These are phyloP conservation scores for Emergomyces orientalis DNA, from an alignment of 2,329 filamentous ascomycete genomes.

Conservation along the genomic window DNA sequence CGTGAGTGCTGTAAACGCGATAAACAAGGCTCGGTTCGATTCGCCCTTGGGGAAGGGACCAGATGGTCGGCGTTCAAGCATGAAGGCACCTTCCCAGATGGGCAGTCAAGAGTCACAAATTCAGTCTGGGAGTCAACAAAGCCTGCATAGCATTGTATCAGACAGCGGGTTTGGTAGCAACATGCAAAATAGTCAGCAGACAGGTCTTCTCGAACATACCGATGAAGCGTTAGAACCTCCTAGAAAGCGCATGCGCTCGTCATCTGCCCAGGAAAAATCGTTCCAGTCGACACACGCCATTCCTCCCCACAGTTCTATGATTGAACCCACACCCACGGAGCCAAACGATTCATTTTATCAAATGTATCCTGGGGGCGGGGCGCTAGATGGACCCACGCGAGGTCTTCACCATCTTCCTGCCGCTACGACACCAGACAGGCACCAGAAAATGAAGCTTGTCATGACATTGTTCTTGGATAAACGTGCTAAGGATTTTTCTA, in stretches of 20 bases:
- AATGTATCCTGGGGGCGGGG: conserved; percentile 18
- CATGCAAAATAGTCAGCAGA: conserved; percentile 49
- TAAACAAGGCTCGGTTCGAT: conserved; percentile 91
- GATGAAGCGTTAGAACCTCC: conserved; percentile 49
- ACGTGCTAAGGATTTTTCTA: conserved; percentile 58
- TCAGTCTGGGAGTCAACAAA: conserved; percentile 70
- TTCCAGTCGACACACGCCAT: conserved; percentile 27
- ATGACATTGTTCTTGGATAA: conserved; percentile 76
- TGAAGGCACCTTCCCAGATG: conserved; percentile 59
- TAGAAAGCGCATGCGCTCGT: conserved; percentile 61
- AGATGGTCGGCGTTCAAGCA: conserved; percentile 57
- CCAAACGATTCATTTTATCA: conserved; percentile 41
- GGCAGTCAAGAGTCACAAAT: conserved; percentile 53
- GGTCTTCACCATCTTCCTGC: conserved; percentile 40
- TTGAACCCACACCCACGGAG: conserved; percentile 37
- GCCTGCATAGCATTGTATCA: conserved; percentile 56
- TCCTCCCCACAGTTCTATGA: conserved; percentile 29
- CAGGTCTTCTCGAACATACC: conserved; percentile 35
- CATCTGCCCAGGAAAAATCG: conserved; percentile 35
- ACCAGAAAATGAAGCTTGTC: conserved; percentile 70
- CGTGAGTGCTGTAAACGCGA: conserved; percentile 85
- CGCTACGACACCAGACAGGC: conserved; percentile 53
- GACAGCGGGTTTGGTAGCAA: conserved; percentile 61
- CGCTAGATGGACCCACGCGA: conserved; percentile 10
- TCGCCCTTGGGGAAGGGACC: conserved; percentile 64